Evolutionary conservation across 768 basidiomycete species (phyloP), one percentile per base, ranked within the genome.

Genomic region (Pisolithus orientalis): DNA sequence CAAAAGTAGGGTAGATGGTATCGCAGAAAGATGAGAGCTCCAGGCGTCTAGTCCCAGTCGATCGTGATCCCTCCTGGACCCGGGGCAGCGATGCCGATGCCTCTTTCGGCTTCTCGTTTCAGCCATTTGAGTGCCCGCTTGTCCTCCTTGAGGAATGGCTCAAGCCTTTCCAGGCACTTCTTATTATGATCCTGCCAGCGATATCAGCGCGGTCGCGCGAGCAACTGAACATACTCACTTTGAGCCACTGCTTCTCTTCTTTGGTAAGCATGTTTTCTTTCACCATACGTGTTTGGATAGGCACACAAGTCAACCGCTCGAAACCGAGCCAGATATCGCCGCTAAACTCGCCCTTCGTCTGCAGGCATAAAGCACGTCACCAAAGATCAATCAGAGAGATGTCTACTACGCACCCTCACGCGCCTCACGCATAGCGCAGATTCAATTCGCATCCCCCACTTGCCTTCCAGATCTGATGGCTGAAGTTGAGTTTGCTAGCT

Each of bases 381-480:
- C 34, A 16, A 57, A 50, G 14, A 59, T 32, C 31, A 14, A 13
- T n/a, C 34, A 39, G 21, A 25, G 39, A 28, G 10, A 47, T 50
- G 52, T 43, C 40, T 40, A 29, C 61, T 52, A 28, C 47, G 51
- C 48, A 63, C 57, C 70, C 81, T 62, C 72, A 80, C 80, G 47
- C 79, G 80, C 56, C 80, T 79, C 39, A 96, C 91, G 37, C 79
- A 72, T 28, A 94, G 71, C 11, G 90, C 87, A 45, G 87, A 91
- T 69, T 99, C 96, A 45, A 94, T 91, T 5, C 96, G 82, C 67
- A 99, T 85, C 5, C 96, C 96, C 78, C 83, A 98, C 57, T 80
- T 76, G 13, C 85, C 84, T 48, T 84, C 84, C 29, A 82, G 77
- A 66, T 94, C 88, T 85, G 62, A 54, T 61, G 55, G 44, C 46